Percentiles rank a stretch among this genome's conserved stretches.
These are phyloP conservation scores for Pyracantha coccinea DNA, from an alignment of 331 rosid genomes.

Conservation along the genomic window DNA sequence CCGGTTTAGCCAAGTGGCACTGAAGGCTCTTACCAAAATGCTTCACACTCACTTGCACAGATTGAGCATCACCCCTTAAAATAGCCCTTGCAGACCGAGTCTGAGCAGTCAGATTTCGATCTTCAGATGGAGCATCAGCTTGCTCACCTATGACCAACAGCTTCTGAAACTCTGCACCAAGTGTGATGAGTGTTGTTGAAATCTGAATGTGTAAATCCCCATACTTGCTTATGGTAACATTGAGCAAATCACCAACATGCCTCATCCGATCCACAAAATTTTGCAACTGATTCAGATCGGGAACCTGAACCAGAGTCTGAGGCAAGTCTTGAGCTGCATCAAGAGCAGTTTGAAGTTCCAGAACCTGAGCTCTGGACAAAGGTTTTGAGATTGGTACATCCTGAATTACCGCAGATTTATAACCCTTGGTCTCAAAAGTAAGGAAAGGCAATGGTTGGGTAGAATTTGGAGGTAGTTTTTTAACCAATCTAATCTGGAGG, in stretches of 20 bases:
- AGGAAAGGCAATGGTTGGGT: slow-evolving; percentile 62
- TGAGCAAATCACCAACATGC: slow-evolving; percentile 59
- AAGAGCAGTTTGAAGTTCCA: slow-evolving; percentile 67
- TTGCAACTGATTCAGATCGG: slow-evolving; percentile 65
- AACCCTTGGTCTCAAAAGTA: slow-evolving; percentile 64
- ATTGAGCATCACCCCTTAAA: slow-evolving; percentile 60
- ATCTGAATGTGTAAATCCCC: slow-evolving; percentile 71
- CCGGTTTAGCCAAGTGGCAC: slow-evolving; percentile 76
- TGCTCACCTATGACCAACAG: slow-evolving; percentile 60
- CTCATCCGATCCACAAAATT: slow-evolving; percentile 84
- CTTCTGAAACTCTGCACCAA: slow-evolving; percentile 73
- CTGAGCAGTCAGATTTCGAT: slow-evolving; percentile 60
- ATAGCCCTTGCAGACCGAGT: slow-evolving; percentile 51
- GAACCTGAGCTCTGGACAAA: slow-evolving; percentile 45
- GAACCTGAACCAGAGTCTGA: slow-evolving; percentile 77
- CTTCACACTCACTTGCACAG: slow-evolving; percentile 81
- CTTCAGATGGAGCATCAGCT: slow-evolving; percentile 60
- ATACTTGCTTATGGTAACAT: slow-evolving; percentile 61
- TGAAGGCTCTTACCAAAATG: slow-evolving; percentile 83
- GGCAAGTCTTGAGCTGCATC: slow-evolving; percentile 77
- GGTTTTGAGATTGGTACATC: slow-evolving; percentile 83
- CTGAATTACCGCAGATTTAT: slow-evolving; percentile 70
- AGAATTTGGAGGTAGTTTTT: slow-evolving; percentile 52
- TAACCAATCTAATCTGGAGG: slow-evolving; percentile 72
- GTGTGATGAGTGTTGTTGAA: slow-evolving; percentile 63